Conservation (phyloP, 2,329 filamentous ascomycete species). For the Akanthomyces lecanii region DNA sequence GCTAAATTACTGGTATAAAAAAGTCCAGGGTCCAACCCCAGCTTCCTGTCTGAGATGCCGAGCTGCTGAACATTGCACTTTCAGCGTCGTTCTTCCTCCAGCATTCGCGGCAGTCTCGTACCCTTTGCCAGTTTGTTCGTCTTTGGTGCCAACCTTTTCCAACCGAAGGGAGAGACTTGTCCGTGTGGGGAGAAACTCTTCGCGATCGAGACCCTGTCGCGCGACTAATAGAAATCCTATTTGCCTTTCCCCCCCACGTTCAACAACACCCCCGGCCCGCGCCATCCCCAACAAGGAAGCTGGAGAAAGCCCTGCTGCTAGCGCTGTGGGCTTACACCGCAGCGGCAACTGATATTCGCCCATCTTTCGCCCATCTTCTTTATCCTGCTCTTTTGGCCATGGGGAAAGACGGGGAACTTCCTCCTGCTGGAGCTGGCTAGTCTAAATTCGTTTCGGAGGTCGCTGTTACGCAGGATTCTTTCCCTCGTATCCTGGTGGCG, state of each 20-base stretch:
- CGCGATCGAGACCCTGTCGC: not conserved
- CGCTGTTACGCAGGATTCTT: not conserved
- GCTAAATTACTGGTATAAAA: too few relatives aligned
- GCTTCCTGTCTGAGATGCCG: too few relatives aligned
- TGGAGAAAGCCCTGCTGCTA: not conserved
- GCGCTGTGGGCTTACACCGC: not conserved
- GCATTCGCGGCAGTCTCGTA: too few relatives aligned
- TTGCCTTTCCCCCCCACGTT: not conserved
- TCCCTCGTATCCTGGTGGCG: not conserved
- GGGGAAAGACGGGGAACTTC: not conserved
- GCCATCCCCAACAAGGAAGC: conserved; percentile 8
- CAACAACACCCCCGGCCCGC: not conserved
- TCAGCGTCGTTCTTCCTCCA: too few relatives aligned
- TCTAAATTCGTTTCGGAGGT: not conserved
- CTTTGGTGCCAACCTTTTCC: not conserved
- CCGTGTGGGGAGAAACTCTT: not conserved
- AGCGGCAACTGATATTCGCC: not conserved
- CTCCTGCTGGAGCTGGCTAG: not conserved
- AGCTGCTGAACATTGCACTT: too few relatives aligned
- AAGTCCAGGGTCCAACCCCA: too few relatives aligned
- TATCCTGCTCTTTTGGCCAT: not conserved
- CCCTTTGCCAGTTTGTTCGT: too few relatives aligned
- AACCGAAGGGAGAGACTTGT: not conserved
- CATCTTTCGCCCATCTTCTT: not conserved
- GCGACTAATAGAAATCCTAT: not conserved